Evolutionary conservation across 169 alveolate species (phyloP).

Genomic region (Babesia ovata): DNA sequence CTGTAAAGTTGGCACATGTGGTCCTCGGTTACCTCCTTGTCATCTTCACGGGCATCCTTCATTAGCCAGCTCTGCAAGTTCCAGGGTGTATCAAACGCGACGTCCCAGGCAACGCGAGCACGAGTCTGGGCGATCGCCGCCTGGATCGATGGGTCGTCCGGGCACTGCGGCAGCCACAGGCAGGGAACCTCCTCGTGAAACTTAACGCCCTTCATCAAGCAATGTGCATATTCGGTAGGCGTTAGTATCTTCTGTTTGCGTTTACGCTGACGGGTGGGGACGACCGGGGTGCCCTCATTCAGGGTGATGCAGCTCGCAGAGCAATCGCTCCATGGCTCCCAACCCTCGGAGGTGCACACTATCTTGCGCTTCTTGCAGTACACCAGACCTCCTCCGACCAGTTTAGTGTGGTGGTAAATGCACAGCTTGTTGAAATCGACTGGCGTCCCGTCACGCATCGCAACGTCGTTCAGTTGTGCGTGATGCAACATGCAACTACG

Average conservation of each 20-base stretch:
- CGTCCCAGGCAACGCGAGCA: conserved; percentile 25
- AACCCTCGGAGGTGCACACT: conserved; percentile 15
- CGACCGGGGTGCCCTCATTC: not conserved
- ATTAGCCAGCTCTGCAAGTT: conserved; percentile 30
- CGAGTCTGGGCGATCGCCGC: not conserved
- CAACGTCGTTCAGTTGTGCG: conserved; percentile 1
- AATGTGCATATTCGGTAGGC: not conserved
- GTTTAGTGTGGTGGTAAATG: conserved; percentile 5
- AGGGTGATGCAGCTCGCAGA: conserved; percentile 16
- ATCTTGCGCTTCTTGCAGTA: conserved; percentile 43
- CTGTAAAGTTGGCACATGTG: conserved; percentile 34
- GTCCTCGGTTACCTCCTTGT: not conserved
- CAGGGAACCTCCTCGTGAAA: conserved; percentile 11
- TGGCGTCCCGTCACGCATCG: not conserved
- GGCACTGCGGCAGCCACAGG: conserved; percentile 60
- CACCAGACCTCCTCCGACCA: conserved; percentile 53
- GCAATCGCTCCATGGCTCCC: conserved; percentile 43
- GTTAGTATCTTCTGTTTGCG: not conserved
- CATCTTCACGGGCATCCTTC: conserved; percentile 17
- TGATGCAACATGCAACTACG: conserved; percentile 29
- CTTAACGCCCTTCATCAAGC: not conserved
- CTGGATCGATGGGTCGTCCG: conserved; percentile 8
- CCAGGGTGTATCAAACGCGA: conserved; percentile 2
- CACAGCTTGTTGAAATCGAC: conserved; percentile 5
- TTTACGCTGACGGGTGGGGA: conserved; percentile 12